phyloP scores from a whole-genome alignment of 257 asterid genomes.

The Solanum lycopersicoides region DNA sequence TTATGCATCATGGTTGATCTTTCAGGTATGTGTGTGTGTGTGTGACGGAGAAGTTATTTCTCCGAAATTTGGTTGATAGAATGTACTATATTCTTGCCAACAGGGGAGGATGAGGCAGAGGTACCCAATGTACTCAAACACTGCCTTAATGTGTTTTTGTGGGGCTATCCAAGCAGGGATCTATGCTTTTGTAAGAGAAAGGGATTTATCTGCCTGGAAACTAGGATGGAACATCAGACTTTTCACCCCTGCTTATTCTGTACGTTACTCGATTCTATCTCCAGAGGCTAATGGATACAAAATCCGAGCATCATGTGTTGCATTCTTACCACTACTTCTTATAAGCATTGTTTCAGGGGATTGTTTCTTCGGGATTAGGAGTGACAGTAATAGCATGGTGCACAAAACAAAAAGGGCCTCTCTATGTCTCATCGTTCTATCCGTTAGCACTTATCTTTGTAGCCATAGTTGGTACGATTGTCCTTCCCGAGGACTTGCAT shows the following conservation, averaged over 20 bases:
- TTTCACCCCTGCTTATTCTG: conserved; percentile 11
- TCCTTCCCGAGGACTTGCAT: conserved; percentile 15
- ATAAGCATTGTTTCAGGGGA: conserved; percentile 23
- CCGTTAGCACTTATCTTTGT: conserved; percentile 22
- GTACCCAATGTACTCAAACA: conserved; percentile 23
- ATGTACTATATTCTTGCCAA: neutral
- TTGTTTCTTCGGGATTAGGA: conserved; percentile 16
- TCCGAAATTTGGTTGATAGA: neutral
- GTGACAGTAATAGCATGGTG: conserved; percentile 13
- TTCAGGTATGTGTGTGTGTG: conserved; percentile 14
- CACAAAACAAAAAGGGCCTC: conserved; percentile 22
- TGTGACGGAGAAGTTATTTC: neutral
- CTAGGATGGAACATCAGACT: conserved; percentile 33
- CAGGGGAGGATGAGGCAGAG: conserved; percentile 15
- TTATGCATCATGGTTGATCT: conserved; percentile 23
- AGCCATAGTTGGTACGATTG: conserved; percentile 20
- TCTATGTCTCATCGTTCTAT: conserved; percentile 22
- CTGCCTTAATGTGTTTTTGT: conserved; percentile 13
- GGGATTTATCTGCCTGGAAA: conserved; percentile 18
- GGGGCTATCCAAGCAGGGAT: conserved; percentile 17
- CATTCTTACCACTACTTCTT: neutral
- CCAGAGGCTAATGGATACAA: neutral
- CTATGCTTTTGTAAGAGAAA: conserved; percentile 9
- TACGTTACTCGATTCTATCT: neutral
- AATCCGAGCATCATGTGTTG: neutral